Base-by-base conservation (phyloP, 2,329 filamentous ascomycete genomes). In the Pseudohalonectria lignicola region DNA sequence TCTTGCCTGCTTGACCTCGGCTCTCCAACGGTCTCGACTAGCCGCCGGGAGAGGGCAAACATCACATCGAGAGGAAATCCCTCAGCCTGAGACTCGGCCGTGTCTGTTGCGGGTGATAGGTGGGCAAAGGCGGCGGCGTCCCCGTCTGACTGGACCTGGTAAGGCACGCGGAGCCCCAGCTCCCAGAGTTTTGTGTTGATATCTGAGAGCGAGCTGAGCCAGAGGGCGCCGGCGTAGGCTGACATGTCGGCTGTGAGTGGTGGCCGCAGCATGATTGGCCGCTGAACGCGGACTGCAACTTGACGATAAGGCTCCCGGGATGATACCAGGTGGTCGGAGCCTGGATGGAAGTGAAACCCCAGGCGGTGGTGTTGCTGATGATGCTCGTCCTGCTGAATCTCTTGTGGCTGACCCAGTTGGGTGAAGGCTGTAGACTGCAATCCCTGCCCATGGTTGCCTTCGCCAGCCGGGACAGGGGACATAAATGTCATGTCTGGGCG, bases 21-120 rank as follows among this genome's bases (percentile, higher is more conserved):
- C 17, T 20, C 10, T 13, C 19, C 21, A 5, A 63, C 43, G 2
- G 57, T 50, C 25, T 62, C 54, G 13, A 61, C 52, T 7, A 64
- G 55, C 5, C 47, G 40, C 7, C 55, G 54, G 4, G 61, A 63
- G 18, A 64, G 50, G 38, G 59, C 52, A 47, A 64, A 65, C 48
- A 65, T 56, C 26, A 56, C 54, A 33, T 63, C 59, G 25, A 64
- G 54, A 3, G 61, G 60, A 33, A 64, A 65, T 49, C 54, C 40
- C 12, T 12, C 28, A 44, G 51, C 40, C 41, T 47, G 39, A 48
- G 49, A n/a, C n/a, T n/a, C n/a, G n/a, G n/a, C n/a, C n/a, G n/a
- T n/a, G n/a, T n/a, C n/a, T n/a, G n/a, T n/a, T n/a, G n/a, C n/a
- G n/a, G n/a, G n/a, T n/a, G n/a, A n/a, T n/a, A n/a, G n/a, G n/a